A percentile compares a stretch with the other conserved stretches of the same genome.
These are phyloP conservation scores for Phytophthora tentaculata DNA, from an alignment of 352 stramenopile genomes.

Conservation along the genomic window DNA sequence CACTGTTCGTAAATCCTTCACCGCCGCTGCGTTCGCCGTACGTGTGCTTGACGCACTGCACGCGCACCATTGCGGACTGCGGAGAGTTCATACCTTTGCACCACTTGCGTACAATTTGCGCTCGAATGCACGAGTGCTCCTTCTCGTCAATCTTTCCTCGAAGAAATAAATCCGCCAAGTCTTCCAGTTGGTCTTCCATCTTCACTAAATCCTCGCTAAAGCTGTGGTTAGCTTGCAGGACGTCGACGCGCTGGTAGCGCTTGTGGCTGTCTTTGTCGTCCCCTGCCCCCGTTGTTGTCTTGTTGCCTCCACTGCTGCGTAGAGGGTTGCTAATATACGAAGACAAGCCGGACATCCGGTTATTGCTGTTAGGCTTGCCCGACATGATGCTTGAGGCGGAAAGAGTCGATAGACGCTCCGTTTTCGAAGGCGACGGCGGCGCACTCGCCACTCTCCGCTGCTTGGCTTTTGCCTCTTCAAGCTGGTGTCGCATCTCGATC, in stretches of 20 bases:
- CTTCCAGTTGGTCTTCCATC: constrained; percentile 85
- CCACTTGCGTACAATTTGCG: constrained; percentile 84
- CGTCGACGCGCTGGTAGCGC: constrained; percentile 75
- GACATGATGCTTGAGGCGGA: constrained; percentile 39
- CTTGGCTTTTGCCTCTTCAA: constrained; percentile 71
- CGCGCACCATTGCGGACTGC: constrained; percentile 77
- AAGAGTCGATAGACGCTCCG: constrained; percentile 56
- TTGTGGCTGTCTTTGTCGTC: constrained; percentile 53
- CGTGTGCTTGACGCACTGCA: constrained; percentile 63
- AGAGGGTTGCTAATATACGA: constrained; percentile 79
- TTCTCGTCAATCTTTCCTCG: constrained; percentile 87
- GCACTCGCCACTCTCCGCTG: constrained; percentile 46
- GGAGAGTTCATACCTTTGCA: constrained; percentile 83
- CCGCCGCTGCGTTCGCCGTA: constrained; percentile 38
- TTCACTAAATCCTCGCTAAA: constrained; percentile 74
- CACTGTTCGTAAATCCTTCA: constrained; percentile 33
- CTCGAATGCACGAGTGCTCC: constrained; percentile 84
- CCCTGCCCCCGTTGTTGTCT: constrained; percentile 27
- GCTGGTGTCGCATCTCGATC: constrained; percentile 84
- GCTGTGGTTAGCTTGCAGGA: constrained; percentile 68
- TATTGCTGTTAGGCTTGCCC: constrained; percentile 33
- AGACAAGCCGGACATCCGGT: constrained; percentile 41
- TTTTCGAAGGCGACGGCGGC: constrained; percentile 63
- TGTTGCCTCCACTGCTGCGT: constrained; percentile 42
- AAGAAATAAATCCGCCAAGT: constrained; percentile 71